phyloP scores from a whole-genome alignment of 2,329 filamentous ascomycete genomes.

The Aspergillus ustus region DNA sequence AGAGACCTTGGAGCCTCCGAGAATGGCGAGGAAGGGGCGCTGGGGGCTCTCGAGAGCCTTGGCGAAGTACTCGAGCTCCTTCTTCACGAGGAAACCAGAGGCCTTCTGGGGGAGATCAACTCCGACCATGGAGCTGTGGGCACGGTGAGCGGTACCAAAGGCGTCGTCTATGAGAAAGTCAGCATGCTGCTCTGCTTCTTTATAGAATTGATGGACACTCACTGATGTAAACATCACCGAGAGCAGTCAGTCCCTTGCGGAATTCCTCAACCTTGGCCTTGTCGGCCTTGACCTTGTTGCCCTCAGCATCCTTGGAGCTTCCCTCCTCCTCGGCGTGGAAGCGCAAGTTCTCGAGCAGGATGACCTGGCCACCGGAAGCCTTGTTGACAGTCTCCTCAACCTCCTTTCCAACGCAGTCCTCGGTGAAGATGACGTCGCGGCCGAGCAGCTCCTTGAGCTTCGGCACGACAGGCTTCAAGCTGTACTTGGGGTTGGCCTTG shows the following conservation, averaged over 20 bases:
- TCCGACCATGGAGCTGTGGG: slow-evolving; percentile 99
- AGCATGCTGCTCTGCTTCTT: slow-evolving; percentile 2
- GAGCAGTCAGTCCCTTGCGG: slow-evolving; percentile 89
- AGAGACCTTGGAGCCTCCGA: slow-evolving; percentile 96
- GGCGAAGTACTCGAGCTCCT: slow-evolving; percentile 99
- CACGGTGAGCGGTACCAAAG: slow-evolving; percentile 97
- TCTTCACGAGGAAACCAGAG: slow-evolving; percentile 98
- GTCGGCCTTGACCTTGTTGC: slow-evolving; percentile 98
- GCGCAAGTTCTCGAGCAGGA: slow-evolving; percentile 95
- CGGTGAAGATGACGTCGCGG: slow-evolving; percentile 83
- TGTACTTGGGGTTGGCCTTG: slow-evolving; percentile 89
- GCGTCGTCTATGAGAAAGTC: slow-evolving; percentile 74
- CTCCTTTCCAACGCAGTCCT: slow-evolving; percentile 87
- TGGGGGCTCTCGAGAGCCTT: slow-evolving; percentile 91
- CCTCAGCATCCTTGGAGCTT: slow-evolving; percentile 87
- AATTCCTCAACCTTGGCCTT: slow-evolving; percentile 91
- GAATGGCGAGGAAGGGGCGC: slow-evolving; percentile 96
- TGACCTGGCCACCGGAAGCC: slow-evolving; percentile 77
- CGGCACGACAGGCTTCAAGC: slow-evolving; percentile 85
- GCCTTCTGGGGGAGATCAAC: slow-evolving; percentile 95
- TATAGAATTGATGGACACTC: slow-evolving; percentile 43
- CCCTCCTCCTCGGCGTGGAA: slow-evolving; percentile 99
- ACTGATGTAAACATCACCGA: slow-evolving; percentile 98
- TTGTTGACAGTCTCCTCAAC: slow-evolving; percentile 88
- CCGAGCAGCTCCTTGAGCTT: slow-evolving; percentile 90